Base-by-base conservation (phyloP, 495 filamentous ascomycete species). In the Tuber borchii region DNA sequence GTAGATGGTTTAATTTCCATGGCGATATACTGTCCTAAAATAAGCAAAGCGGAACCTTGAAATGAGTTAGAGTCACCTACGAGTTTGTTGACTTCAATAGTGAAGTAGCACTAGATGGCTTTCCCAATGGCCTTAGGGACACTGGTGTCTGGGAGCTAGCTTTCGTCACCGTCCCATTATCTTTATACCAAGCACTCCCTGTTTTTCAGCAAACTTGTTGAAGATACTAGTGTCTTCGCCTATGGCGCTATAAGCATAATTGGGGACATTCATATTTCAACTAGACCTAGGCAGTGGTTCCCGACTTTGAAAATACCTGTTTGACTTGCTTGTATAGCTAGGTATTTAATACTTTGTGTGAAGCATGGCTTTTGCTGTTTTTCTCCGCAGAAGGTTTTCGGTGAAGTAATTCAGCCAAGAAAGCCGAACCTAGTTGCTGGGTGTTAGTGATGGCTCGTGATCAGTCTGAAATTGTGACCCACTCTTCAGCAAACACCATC, bases 401-500 rank as follows among this genome's bases (percentile, higher is more conserved):
- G 88, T 87, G 75, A 88, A 89, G 82, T 87, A 88, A 78, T 88
- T 86, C 1, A 87, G 1, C 88, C 34, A 37, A 90, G 84, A n/a
- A 88, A 85, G 1, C 87, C 87, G 42, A 76, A 78, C 79, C 75
- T 77, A 14, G 26, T 22, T 86, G 86, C 82, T 90, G 88, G 82
- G 91, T 90, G 39, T 71, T 75, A 71, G 65, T 40, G 14, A 65
- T 76, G 31, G 20, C 68, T 56, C 46, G 17, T 68, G 68, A 61
- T 68, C 26, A n/a, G 7, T 17, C 40, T 68, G 20, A 22, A 74
- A 43, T 69, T 2, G 31, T 31, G 34, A 65, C 61, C 45, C 65
- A 71, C 75, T 90, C 88, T 75, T 89, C 88, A 48, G 85, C 87
- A 87, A 84, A 86, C 87, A 89, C 88, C 88, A 89, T 22, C 85